A percentile compares a stretch with the other conserved stretches of the same genome.
These are phyloP conservation scores for Echinosophora koreensis DNA, from an alignment of 306 rosid genomes.

Conservation along the genomic window DNA sequence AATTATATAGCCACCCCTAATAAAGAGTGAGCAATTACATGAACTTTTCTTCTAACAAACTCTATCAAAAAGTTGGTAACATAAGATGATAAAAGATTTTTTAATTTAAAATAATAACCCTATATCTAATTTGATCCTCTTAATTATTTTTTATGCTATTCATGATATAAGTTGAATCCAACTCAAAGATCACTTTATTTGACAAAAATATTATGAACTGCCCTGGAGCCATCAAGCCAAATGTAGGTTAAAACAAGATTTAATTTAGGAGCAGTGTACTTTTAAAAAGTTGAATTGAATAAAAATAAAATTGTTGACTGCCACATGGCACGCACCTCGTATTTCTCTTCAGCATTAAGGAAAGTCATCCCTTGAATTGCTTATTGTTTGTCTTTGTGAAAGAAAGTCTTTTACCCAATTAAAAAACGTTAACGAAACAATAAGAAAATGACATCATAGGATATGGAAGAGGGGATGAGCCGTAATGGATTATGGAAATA, in stretches of 20 bases:
- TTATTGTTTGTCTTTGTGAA: not conserved
- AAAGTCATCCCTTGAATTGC: not conserved
- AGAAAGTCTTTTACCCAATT: not conserved
- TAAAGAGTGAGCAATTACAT: too few species aligned
- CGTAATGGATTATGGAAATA: not conserved
- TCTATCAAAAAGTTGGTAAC: too few species aligned
- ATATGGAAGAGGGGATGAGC: not conserved
- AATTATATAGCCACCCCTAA: too few species aligned
- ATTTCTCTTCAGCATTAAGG: slow-evolving; percentile 16
- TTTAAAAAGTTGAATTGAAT: not conserved
- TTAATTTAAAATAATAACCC: too few species aligned
- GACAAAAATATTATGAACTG: too few species aligned
- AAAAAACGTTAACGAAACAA: not conserved
- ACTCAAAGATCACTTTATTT: too few species aligned
- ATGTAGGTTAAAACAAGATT: not conserved
- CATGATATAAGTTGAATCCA: too few species aligned
- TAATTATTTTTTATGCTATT: too few species aligned
- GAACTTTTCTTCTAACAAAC: too few species aligned
- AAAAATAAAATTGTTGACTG: not conserved
- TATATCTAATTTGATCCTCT: too few species aligned
- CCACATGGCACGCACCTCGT: not conserved
- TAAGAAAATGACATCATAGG: not conserved
- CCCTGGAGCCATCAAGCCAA: not conserved
- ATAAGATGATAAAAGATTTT: too few species aligned
- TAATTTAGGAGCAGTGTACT: not conserved